Base-by-base conservation (phyloP, 1,284 basidiomycete species). In the Puccinia hordei region DNA sequence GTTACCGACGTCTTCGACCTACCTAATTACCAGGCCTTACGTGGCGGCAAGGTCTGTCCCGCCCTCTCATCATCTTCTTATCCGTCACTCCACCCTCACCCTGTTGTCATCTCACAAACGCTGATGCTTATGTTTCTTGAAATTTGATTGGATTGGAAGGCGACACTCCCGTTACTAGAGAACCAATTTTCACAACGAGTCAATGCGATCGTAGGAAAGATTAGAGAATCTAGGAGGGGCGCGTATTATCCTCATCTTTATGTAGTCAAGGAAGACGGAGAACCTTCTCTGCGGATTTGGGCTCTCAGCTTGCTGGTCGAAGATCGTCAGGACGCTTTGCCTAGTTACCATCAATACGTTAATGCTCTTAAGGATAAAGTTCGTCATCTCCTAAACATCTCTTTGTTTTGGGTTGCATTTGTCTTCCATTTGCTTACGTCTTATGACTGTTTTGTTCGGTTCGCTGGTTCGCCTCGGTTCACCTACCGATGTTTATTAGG, bases 221-320 rank as follows among this genome's bases (percentile, higher is more conserved):
- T 93, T 46, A 89, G 95, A 24, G 94, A 97, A 87, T 90, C 92
- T 88, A 84, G 88, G 30, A 89, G 94, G 57, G 95, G 96, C 12
- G 91, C 92, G 4, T 99, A 98, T 86, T 91, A 92, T 85, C 93
- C 94, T 19, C 93, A 97, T 85, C 87, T 99, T n/a, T 99, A 98
- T 85, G 88, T 99, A 61, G 95, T 98, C 84, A 99, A 99, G 87
- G 95, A 97, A 86, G 97, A 99, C 84, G 96, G 95, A 79, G 97
- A 99, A 86, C 93, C 94, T 1, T 83, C 83, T 35, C 88, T 99
- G 85, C 89, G 95, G 81, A 89, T 94, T 83, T 98, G 95, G 95
- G 97, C 96, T 0, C 89, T 99, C 82, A 95, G 93, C 85, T 90
- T 91, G 85, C 89, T 99, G 83, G 92, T 99, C 84, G 95, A 99